phyloP scores from a whole-genome alignment of 208 protist genomes.

The Crithidia sp. region DNA sequence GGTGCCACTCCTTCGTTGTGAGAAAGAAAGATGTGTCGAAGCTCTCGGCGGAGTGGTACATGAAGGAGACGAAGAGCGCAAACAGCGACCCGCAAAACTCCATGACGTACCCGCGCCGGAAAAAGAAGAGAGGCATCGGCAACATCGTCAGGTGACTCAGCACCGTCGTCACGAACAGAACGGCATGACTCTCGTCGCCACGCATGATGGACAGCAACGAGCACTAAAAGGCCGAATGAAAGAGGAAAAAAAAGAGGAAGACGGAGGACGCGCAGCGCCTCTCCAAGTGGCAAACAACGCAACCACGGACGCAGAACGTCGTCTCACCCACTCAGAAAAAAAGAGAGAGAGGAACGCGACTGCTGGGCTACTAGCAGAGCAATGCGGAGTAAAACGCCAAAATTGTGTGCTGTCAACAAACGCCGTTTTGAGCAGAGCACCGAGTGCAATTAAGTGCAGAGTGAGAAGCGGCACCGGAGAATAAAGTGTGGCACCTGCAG shows the following conservation, averaged over 20 bases:
- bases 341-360: not conserved
- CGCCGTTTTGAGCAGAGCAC: too few species aligned
- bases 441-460: too few species aligned
- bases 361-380: too few species aligned
- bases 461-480: too few species aligned
- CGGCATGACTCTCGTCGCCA: conserved; percentile 24
- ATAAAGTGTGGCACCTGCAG: too few species aligned
- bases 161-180: conserved; percentile 67
- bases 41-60: conserved; percentile 78
- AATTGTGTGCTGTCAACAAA: too few species aligned
- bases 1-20: conserved; percentile 73
- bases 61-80: conserved; percentile 61
- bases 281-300: too few species aligned
- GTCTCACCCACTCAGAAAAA: not conserved
- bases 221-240: not conserved
- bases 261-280: not conserved
- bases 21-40: conserved; percentile 60
- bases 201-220: conserved; percentile 27
- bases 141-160: conserved; percentile 74
- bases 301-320: too few species aligned
- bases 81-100: conserved; percentile 61
- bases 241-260: conserved; percentile 6
- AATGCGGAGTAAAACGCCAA: too few species aligned
- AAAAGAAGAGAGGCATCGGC: conserved; percentile 47
- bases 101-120: conserved; percentile 49